Percentiles rank a stretch among this genome's conserved stretches.
Conservation (phyloP, 352 stramenopile genomes). For the Pythium phragmitis region DNA sequence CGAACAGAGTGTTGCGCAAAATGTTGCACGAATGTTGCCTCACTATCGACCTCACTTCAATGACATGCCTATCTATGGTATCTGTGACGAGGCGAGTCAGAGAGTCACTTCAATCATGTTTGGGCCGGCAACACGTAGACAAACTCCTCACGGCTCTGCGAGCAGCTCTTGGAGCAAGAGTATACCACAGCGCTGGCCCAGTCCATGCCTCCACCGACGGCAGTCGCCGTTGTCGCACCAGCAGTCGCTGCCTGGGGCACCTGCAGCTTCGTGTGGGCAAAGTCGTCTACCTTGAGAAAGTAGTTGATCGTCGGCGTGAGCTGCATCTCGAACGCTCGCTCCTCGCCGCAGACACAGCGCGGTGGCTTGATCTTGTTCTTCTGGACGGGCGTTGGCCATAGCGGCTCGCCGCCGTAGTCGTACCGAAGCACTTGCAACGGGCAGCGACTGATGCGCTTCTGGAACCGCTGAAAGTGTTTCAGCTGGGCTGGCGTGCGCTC, state of each 20-base stretch:
- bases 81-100: neutral
- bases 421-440: conserved; percentile 82
- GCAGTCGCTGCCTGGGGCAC: neutral
- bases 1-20: conserved; percentile 13
- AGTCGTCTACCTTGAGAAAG: conserved; percentile 82
- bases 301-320: conserved; percentile 85
- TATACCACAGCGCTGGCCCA: conserved; percentile 81
- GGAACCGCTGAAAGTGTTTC: conserved; percentile 82
- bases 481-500: conserved; percentile 74
- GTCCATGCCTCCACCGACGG: conserved; percentile 55
- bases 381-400: conserved; percentile 62
- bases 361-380: conserved; percentile 45
- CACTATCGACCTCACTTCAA: neutral
- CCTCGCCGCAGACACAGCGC: conserved; percentile 53
- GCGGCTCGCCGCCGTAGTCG: conserved; percentile 80
- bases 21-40: neutral
- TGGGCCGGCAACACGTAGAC: conserved; percentile 54
- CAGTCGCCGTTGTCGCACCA: neutral
- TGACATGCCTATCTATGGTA: conserved; percentile 11
- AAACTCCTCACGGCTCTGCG: conserved; percentile 62
- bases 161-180: conserved; percentile 69
- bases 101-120: neutral
- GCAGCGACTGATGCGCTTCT: conserved; percentile 80
- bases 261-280: conserved; percentile 28
- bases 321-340: conserved; percentile 80